Evolutionary conservation across 345 rosid genomes (phyloP), one percentile per base, ranked within the genome.

Genomic region (Gossypium ekmanianum): DNA sequence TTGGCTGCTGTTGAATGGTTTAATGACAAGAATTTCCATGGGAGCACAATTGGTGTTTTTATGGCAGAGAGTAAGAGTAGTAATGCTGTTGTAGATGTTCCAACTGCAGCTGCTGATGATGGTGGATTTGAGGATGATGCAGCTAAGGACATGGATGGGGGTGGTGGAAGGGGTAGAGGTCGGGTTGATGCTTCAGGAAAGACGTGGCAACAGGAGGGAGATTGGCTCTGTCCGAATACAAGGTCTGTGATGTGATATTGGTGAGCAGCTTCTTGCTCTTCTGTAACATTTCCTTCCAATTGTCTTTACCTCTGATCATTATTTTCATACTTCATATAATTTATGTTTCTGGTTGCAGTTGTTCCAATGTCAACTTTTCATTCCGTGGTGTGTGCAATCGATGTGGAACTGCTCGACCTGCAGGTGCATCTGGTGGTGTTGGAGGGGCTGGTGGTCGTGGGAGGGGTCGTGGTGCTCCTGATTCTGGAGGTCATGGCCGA

Each of bases 231-330:
- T 86, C 94, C 98, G 43, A 95, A 95, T 93, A 91, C 98, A 93
- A 95, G 99, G 99, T 93, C 97, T 93, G 98, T 95, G 98, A 87
- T 95, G 86, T 93, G 94, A 96, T 68, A 89, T 92, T 79, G 98
- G 99, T 93, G 98, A 95, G 99, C 97, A 80, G 90, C 98, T 85
- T 87, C 97, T 88, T 89, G 87, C 87, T 87, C 92, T 82, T 84
- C 79, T 84, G 55, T 79, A 73, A 68, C 34, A 34, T 50, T 71
- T 44, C 45, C n/a, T 64, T 2, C 24, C 12, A 48, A 43, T 64
- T 52, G n/a, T 14, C 26, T 73, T 56, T 11, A 4, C 13, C 63
- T 71, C 55, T 61, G 47, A 41, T 74, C 71, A 57, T 68, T 72
- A 7, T 75, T 64, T 58, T 45, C 4, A 24, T 61, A 27, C 73